Evolutionary conservation across 2,329 filamentous ascomycete genomes (phyloP).

Genomic region (Diaporthe humulicola): DNA sequence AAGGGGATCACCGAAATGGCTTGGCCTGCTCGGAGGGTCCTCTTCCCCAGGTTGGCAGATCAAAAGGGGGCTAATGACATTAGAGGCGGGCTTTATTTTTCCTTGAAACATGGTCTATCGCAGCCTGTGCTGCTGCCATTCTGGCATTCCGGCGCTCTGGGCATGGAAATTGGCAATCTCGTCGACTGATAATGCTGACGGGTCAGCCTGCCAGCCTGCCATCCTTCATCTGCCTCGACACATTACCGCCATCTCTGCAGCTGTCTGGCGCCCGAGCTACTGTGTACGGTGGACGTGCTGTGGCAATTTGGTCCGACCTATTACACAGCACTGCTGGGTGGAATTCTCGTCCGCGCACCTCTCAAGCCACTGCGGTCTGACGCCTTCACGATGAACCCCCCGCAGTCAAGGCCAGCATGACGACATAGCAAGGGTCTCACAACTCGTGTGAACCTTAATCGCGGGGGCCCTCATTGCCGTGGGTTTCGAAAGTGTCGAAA

Average conservation of each 20-base stretch:
- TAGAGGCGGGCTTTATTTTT: slow-evolving; percentile 26
- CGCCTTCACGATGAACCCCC: neutral
- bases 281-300: neutral
- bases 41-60: slow-evolving; percentile 19
- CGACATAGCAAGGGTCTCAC: slow-evolving; percentile 18
- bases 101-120: slow-evolving; percentile 28
- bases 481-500: slow-evolving; percentile 20
- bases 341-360: neutral
- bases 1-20: slow-evolving; percentile 25
- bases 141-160: slow-evolving; percentile 15
- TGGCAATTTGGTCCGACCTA: neutral
- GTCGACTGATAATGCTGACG: slow-evolving; percentile 18
- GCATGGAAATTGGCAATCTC: slow-evolving; percentile 33
- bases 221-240: slow-evolving; percentile 28
- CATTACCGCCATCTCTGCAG: neutral
- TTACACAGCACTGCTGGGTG: neutral
- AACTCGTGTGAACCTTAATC: slow-evolving; percentile 15
- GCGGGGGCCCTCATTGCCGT: slow-evolving; percentile 9
- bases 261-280: slow-evolving; percentile 39
- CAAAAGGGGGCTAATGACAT: slow-evolving; percentile 30
- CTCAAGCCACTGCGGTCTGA: slow-evolving; percentile 2
- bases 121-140: slow-evolving; percentile 8
- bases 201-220: neutral
- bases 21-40: slow-evolving; percentile 23
- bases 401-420: slow-evolving; percentile 16